Conservation (phyloP, 2,329 filamentous ascomycete species). For the Byssothecium circinans region DNA sequence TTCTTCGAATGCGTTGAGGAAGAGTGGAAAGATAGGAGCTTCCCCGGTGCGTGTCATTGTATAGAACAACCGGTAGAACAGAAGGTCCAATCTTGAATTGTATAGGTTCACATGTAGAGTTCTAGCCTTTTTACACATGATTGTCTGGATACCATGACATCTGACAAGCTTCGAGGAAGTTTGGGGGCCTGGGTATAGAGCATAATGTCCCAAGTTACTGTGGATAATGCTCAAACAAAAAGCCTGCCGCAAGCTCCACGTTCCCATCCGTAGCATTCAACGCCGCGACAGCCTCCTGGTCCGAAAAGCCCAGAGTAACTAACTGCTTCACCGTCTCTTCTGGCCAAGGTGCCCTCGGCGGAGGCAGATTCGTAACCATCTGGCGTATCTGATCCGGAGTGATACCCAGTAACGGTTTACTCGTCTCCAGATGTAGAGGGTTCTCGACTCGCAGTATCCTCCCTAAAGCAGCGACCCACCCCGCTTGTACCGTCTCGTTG, state of each 20-base stretch:
- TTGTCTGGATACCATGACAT: too few species aligned
- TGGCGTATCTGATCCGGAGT: slow-evolving; percentile 36
- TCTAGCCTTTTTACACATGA: too few species aligned
- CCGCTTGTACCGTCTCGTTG: slow-evolving; percentile 31
- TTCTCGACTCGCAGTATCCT: slow-evolving; percentile 39
- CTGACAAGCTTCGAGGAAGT: too few species aligned
- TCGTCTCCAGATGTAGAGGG: slow-evolving; percentile 20
- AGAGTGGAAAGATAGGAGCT: too few species aligned
- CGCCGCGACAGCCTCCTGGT: slow-evolving; percentile 51
- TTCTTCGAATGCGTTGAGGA: too few species aligned
- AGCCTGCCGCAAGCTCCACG: slow-evolving; percentile 52
- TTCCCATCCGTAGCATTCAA: slow-evolving; percentile 53
- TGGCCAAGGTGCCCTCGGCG: slow-evolving; percentile 41
- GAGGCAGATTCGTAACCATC: slow-evolving; percentile 37
- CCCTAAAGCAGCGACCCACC: slow-evolving; percentile 73
- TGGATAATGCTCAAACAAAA: slow-evolving; percentile 48
- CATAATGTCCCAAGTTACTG: slow-evolving; percentile 7
- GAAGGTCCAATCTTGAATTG: too few species aligned
- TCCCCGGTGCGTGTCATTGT: too few species aligned
- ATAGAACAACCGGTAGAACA: too few species aligned
- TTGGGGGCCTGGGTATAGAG: too few species aligned
- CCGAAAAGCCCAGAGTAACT: slow-evolving; percentile 50
- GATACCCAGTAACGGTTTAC: slow-evolving; percentile 22
- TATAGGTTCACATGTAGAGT: too few species aligned
- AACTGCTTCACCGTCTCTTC: slow-evolving; percentile 47